Percentiles rank a stretch among this genome's conserved stretches.
Conservation (phyloP, 2,329 filamentous ascomycete genomes). For the Shiraia sp. region DNA sequence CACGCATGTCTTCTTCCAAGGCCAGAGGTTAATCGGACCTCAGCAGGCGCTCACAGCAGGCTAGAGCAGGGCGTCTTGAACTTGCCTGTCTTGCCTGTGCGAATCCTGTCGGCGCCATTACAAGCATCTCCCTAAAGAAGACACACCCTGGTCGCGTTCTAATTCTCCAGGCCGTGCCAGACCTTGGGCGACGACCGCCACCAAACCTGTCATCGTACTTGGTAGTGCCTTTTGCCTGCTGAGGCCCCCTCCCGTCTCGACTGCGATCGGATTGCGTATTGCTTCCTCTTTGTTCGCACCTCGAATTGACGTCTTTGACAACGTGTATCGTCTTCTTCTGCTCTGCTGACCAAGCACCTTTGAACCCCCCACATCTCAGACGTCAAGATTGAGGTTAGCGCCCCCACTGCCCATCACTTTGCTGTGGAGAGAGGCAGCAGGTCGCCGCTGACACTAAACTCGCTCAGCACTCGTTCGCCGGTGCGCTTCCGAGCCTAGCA, state of each 20-base stretch:
- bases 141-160: background rate
- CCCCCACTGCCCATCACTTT: conserved; percentile 16
- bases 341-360: conserved; percentile 9
- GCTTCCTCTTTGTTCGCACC: too few species aligned
- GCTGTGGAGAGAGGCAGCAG: conserved; percentile 21
- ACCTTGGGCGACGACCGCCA: too few species aligned
- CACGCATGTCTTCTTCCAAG: conserved; percentile 2
- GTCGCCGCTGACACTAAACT: conserved; percentile 10
- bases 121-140: too few species aligned
- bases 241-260: too few species aligned
- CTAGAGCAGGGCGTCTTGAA: conserved; percentile 9
- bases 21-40: conserved; percentile 12
- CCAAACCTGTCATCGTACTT: too few species aligned
- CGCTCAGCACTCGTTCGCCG: conserved; percentile 12
- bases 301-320: conserved; percentile 1
- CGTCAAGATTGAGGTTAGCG: conserved; percentile 16
- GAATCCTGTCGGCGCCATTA: conserved; percentile 30
- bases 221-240: too few species aligned
- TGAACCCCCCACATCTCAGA: conserved; percentile 18
- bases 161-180: conserved; percentile 2
- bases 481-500: conserved; percentile 10
- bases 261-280: too few species aligned
- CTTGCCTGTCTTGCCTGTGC: conserved; percentile 7
- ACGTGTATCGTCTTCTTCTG: conserved; percentile 4
- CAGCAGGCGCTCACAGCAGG: conserved; percentile 7